A percentile compares a stretch with the other conserved stretches of the same genome.
These are phyloP conservation scores for Trichoderma citrinoviride DNA, from an alignment of 2,329 filamentous ascomycete species.

Conservation along the genomic window DNA sequence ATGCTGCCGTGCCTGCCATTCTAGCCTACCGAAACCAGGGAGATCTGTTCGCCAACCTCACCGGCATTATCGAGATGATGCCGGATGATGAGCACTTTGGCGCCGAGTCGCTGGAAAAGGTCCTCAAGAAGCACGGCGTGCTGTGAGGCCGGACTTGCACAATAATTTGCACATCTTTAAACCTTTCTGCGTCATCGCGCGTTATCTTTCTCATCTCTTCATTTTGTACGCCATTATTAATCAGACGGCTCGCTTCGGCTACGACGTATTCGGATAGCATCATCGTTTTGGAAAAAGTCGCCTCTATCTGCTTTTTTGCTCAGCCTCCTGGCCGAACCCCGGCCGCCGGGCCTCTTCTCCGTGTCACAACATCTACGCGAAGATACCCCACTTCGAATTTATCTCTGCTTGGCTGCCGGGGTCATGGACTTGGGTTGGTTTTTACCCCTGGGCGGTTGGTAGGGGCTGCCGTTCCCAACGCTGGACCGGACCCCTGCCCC, in stretches of 20 bases:
- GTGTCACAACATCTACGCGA: constrained; percentile 7
- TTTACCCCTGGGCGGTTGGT: background rate
- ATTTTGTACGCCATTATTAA: constrained; percentile 2
- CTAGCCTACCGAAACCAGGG: constrained; percentile 84
- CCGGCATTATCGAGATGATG: constrained; percentile 83
- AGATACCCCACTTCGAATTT: constrained; percentile 18
- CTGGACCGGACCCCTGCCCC: background rate
- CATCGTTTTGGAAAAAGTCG: background rate
- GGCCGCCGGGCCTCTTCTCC: constrained; percentile 3
- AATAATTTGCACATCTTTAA: constrained; percentile 3
- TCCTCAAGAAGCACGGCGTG: constrained; percentile 54
- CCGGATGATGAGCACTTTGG: constrained; percentile 64
- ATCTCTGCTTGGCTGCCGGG: constrained; percentile 6
- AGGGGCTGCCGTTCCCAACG: background rate
- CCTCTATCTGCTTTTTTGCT: background rate
- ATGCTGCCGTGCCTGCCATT: constrained; percentile 80
- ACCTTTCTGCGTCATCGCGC: background rate
- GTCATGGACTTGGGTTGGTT: constrained; percentile 1
- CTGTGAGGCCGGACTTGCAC: constrained; percentile 38
- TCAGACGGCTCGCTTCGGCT: constrained; percentile 7
- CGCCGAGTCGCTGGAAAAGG: constrained; percentile 49
- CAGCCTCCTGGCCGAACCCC: background rate
- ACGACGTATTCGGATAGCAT: background rate
- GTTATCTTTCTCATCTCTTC: background rate
- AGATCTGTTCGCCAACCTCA: constrained; percentile 86